phyloP scores from a whole-genome alignment of 768 basidiomycete species.

The Amanita brunnescens region DNA sequence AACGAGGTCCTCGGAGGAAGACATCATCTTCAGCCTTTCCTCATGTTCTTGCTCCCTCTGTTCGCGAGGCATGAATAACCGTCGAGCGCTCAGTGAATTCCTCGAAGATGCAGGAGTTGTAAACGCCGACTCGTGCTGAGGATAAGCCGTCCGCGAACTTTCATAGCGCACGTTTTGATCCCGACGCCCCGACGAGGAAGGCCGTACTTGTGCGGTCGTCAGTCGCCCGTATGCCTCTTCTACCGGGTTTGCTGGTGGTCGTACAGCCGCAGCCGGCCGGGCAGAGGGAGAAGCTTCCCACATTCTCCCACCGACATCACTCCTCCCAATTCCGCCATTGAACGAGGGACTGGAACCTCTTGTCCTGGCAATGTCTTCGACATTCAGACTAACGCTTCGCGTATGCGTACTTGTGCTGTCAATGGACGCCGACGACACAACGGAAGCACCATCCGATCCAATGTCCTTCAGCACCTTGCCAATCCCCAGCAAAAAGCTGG shows the following conservation, averaged over 20 bases:
- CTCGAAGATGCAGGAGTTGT: background rate
- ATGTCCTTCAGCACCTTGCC: conserved; percentile 62
- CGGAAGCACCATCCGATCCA: conserved; percentile 17
- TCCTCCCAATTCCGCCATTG: conserved; percentile 24
- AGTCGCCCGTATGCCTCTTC: conserved; percentile 30
- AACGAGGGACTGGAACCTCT: conserved; percentile 23
- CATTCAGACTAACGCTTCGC: conserved; percentile 47
- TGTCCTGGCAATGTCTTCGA: conserved; percentile 26
- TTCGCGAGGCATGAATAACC: conserved; percentile 51
- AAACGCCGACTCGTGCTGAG: conserved; percentile 12
- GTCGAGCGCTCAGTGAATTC: conserved; percentile 28
- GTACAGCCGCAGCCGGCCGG: conserved; percentile 9
- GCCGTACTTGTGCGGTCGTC: conserved; percentile 25
- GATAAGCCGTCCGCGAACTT: conserved; percentile 16
- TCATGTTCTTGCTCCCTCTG: conserved; percentile 27
- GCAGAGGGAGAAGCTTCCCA: conserved; percentile 26
- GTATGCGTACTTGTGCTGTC: conserved; percentile 32
- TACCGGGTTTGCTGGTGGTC: conserved; percentile 19
- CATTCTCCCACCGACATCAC: too few species aligned
- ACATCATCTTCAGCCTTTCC: background rate
- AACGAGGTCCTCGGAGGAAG: conserved; percentile 15
- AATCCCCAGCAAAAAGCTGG: conserved; percentile 66
- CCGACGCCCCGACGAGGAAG: conserved; percentile 22
- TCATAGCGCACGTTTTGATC: conserved; percentile 13
- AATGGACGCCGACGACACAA: conserved; percentile 14